These are phyloP conservation scores for Aquilaria yunnanensis DNA, from an alignment of 345 rosid genomes.

Conservation along the genomic window DNA sequence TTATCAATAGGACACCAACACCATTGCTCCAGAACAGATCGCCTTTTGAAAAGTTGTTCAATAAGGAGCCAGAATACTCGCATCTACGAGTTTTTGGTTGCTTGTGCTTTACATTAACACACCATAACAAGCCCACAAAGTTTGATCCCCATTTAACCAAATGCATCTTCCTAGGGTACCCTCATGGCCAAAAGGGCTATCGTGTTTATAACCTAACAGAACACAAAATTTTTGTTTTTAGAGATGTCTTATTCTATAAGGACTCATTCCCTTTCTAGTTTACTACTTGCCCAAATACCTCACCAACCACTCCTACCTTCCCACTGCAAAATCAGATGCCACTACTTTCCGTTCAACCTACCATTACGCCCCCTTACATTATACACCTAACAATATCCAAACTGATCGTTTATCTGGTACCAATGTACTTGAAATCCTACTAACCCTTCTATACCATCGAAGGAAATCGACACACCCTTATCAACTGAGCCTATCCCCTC, in stretches of 20 bases:
- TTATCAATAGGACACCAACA: slow-evolving; percentile 1
- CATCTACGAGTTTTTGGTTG: not conserved
- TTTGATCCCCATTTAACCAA: not conserved
- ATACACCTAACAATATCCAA: too few relatives aligned
- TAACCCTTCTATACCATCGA: too few relatives aligned
- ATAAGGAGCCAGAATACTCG: not conserved
- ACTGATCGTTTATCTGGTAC: too few relatives aligned
- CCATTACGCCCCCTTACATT: too few relatives aligned
- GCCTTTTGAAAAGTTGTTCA: not conserved
- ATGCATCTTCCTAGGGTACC: not conserved
- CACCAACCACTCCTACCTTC: too few relatives aligned
- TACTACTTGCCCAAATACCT: too few relatives aligned
- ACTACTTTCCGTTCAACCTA: too few relatives aligned
- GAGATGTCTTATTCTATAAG: not conserved
- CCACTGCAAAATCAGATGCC: too few relatives aligned
- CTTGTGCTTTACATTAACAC: not conserved
- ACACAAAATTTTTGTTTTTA: not conserved
- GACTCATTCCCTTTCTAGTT: not conserved
- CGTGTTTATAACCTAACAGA: not conserved
- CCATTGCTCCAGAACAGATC: not conserved
- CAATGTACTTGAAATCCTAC: too few relatives aligned
- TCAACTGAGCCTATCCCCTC: too few relatives aligned
- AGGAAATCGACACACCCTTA: too few relatives aligned
- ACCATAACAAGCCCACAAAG: not conserved
- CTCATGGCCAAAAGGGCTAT: not conserved